phyloP scores from a whole-genome alignment of 2,329 filamentous ascomycete genomes.

The Colletotrichum lini region DNA sequence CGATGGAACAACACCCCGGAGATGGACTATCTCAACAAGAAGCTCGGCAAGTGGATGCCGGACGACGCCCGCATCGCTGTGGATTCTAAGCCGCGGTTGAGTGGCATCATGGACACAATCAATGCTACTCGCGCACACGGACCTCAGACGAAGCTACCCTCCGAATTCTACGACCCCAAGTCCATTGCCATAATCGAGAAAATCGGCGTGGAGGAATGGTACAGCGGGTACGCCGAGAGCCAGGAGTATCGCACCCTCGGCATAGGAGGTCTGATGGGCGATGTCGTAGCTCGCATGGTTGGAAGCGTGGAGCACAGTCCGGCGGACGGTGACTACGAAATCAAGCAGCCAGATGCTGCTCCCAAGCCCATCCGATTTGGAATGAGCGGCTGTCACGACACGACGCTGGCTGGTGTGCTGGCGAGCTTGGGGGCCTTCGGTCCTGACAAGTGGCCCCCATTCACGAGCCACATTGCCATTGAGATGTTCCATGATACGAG shows the following conservation, averaged over 20 bases:
- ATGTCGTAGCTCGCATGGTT: conserved; percentile 84
- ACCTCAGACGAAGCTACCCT: conserved; percentile 81
- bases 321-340: conserved; percentile 67
- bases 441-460: conserved; percentile 86
- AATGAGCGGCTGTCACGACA: conserved; percentile 92
- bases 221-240: conserved; percentile 85
- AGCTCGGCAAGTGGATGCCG: conserved; percentile 90
- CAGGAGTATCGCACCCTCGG: conserved; percentile 90
- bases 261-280: conserved; percentile 87
- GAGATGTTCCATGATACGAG: conserved; percentile 82
- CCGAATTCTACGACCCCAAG: conserved; percentile 88
- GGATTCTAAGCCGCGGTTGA: conserved; percentile 86
- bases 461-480: conserved; percentile 91
- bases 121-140: conserved; percentile 92
- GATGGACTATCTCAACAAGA: conserved; percentile 84
- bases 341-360: conserved; percentile 54
- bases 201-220: conserved; percentile 94
- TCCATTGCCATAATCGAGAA: conserved; percentile 78
- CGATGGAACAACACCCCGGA: conserved; percentile 84
- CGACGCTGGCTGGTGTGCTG: conserved; percentile 86
- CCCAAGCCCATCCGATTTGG: conserved; percentile 76
- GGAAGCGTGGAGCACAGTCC: conserved; percentile 72
- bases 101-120: conserved; percentile 93
- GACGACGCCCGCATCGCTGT: conserved; percentile 79
- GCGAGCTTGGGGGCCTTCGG: conserved; percentile 85